Evolutionary conservation across 2,329 filamentous ascomycete species (phyloP).

Genomic region (Colletotrichum magnum): DNA sequence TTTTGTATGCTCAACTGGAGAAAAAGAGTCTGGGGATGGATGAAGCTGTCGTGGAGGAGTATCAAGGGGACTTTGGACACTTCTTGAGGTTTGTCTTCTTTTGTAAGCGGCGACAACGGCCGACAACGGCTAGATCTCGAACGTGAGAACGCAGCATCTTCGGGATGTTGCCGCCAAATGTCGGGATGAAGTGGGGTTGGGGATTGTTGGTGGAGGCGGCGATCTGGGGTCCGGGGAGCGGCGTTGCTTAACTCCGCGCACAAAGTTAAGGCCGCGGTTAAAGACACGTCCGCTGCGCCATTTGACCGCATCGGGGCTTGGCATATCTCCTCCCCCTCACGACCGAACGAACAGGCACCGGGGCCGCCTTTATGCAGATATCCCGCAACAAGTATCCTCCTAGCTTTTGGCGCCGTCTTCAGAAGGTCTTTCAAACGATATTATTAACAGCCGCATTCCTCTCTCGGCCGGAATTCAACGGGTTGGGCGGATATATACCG

Average conservation of each 20-base stretch:
- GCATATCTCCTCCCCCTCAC: not conserved
- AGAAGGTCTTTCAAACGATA: slow-evolving; percentile 3
- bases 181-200: slow-evolving; percentile 25
- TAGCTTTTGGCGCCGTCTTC: not conserved
- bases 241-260: slow-evolving; percentile 9
- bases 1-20: slow-evolving; percentile 7
- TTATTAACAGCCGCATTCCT: slow-evolving; percentile 11
- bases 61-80: not conserved
- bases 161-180: slow-evolving; percentile 12
- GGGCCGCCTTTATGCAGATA: not conserved
- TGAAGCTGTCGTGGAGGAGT: not conserved
- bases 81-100: slow-evolving; percentile 26
- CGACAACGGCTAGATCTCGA: slow-evolving; percentile 32
- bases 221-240: slow-evolving; percentile 35
- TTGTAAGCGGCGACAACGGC: slow-evolving; percentile 26
- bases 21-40: not conserved
- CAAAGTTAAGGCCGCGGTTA: slow-evolving; percentile 7
- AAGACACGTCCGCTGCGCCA: slow-evolving; percentile 12
- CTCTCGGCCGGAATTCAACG: not conserved
- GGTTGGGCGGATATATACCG: not conserved
- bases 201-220: slow-evolving; percentile 18
- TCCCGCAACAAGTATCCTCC: not conserved
- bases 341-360: not conserved
- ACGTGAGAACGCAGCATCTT: slow-evolving; percentile 13
- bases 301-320: not conserved